Base-by-base conservation (phyloP, 2,329 filamentous ascomycete species). In the Monascus ruber region DNA sequence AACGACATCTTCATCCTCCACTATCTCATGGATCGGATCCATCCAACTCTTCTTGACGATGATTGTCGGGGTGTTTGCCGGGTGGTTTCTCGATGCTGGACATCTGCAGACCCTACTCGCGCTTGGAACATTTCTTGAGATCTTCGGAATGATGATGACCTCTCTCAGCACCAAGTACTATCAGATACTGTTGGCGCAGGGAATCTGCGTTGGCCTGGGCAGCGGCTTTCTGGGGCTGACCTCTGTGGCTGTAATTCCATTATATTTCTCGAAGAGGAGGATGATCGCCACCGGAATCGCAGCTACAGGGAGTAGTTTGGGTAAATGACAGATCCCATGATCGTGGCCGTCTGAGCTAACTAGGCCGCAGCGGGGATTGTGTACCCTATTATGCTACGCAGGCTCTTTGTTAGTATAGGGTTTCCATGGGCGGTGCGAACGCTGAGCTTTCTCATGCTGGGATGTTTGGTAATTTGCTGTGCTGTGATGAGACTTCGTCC, bases 111-210 rank as follows among this genome's bases (percentile, higher is more conserved):
- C 38, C 3, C 31, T 53, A 25, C 29, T 53, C 11, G 9, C 47
- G 8, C n/a, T 38, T 5, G 51, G 51, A 2, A 46, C 39, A 1
- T 49, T 52, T 25, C 47, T 60, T n/a, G 31, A 37, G 11, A 34
- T 42, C 3, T 36, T 42, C 5, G 42, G 44, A 1, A 39, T 42
- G 37, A 37, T 49, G 11, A 56, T 50, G 47, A 24, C 34, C 24
- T 40, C 36, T 4, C 31, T 46, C 5, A 26, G 38, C 24, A 39
- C 35, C 6, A 46, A 56, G 36, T 75, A 74, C 56, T 75, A 68
- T 67, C 69, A 75, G 47, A 53, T 76, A 32, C 59, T 77, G 31
- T 59, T 77, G 8, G 60, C 70, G 1, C 74, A 77, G 51, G 74
- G 74, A 2, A 57, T 69, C 27, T 70, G 69, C 42, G 60, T 72